phyloP scores from a whole-genome alignment of 441 rosid species.

The Geranium incanum region DNA sequence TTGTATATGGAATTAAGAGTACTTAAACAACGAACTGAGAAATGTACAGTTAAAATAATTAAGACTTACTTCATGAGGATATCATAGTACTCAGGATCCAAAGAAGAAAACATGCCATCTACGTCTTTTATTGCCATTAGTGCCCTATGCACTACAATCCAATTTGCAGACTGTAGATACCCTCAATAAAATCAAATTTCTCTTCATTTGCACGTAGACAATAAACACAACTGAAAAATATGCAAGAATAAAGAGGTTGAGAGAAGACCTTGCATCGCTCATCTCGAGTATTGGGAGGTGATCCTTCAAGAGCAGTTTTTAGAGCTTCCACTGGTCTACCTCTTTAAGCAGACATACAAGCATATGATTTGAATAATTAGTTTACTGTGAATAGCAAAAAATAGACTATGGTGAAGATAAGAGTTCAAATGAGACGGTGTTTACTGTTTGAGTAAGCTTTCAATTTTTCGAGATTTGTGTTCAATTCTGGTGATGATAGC shows the following conservation, averaged over 20 bases:
- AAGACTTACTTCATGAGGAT: slow-evolving; percentile 78
- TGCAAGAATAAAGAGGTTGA: not conserved
- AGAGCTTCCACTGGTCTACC: slow-evolving; percentile 73
- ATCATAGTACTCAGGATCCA: slow-evolving; percentile 86
- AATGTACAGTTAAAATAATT: slow-evolving; percentile 6
- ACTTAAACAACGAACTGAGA: not conserved
- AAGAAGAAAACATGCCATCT: slow-evolving; percentile 64
- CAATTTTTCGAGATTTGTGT: slow-evolving; percentile 79
- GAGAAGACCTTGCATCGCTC: slow-evolving; percentile 81
- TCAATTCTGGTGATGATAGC: slow-evolving; percentile 76
- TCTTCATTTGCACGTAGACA: not conserved
- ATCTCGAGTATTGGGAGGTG: slow-evolving; percentile 62
- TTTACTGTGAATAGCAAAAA: not conserved
- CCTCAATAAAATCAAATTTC: not conserved
- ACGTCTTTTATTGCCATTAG: slow-evolving; percentile 88
- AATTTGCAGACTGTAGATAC: slow-evolving; percentile 65
- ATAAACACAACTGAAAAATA: not conserved
- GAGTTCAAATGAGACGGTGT: not conserved
- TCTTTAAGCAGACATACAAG: slow-evolving; percentile 21
- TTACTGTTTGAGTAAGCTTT: slow-evolving; percentile 81
- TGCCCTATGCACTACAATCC: slow-evolving; percentile 79
- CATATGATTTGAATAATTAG: not conserved
- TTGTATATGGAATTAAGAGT: not conserved
- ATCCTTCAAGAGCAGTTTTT: slow-evolving; percentile 83
- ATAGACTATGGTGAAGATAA: not conserved